These are phyloP conservation scores for Amanita polypyramis DNA, from an alignment of 768 basidiomycete species.

Conservation along the genomic window DNA sequence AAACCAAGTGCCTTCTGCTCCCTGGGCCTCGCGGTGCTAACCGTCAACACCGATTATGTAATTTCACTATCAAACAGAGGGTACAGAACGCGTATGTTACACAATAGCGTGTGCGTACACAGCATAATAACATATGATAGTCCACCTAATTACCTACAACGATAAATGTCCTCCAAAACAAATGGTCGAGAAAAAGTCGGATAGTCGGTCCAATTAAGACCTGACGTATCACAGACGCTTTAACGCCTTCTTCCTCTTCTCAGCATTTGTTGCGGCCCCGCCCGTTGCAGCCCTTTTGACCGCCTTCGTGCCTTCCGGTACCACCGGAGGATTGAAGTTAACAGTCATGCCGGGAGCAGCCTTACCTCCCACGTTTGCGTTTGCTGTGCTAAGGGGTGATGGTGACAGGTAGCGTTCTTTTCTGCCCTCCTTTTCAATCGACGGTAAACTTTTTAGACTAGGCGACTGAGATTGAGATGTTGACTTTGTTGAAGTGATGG, in stretches of 20 bases:
- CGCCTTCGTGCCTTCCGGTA: slow-evolving; percentile 41
- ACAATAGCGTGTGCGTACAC: background rate
- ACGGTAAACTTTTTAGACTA: slow-evolving; percentile 9
- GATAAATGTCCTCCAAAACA: background rate
- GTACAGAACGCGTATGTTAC: background rate
- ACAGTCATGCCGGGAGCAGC: slow-evolving; percentile 22
- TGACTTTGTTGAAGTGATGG: slow-evolving; percentile 34
- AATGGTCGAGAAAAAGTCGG: background rate
- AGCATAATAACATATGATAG: background rate
- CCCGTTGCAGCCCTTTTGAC: slow-evolving; percentile 60
- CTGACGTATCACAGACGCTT: slow-evolving; percentile 47
- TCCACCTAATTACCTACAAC: background rate
- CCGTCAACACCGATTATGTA: background rate
- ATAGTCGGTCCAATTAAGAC: background rate
- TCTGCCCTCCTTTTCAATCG: slow-evolving; percentile 29
- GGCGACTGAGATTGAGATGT: background rate
- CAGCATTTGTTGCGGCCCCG: slow-evolving; percentile 40
- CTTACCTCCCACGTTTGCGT: slow-evolving; percentile 50
- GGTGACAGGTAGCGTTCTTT: slow-evolving; percentile 63
- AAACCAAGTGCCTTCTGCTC: background rate
- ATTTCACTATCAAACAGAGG: background rate
- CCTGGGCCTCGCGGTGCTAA: background rate
- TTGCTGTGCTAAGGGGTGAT: slow-evolving; percentile 59
- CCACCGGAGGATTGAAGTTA: slow-evolving; percentile 21
- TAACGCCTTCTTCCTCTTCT: slow-evolving; percentile 85